Conservation (phyloP, 371 early-diverging fungal species). For the Coemansia sp. region DNA sequence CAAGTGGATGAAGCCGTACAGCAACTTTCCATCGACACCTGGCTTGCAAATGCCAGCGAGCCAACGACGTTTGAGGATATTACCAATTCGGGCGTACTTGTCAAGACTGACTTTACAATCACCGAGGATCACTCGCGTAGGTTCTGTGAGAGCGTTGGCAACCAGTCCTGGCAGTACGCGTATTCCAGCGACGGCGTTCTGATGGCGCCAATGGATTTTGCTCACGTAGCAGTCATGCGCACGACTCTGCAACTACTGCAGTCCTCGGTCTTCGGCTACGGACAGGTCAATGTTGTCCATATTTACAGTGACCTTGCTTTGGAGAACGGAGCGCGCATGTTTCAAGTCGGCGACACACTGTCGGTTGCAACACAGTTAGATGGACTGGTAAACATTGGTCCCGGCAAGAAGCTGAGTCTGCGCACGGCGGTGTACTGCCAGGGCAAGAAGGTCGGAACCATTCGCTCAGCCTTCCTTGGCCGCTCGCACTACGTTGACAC, state of each 20-base stretch:
- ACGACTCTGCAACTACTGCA: constrained; percentile 1
- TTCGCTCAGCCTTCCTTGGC: constrained; percentile 72
- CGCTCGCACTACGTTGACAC: constrained; percentile 60
- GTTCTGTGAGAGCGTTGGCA: constrained; percentile 85
- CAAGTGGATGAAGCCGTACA: constrained; percentile 86
- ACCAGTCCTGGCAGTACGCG: constrained; percentile 80
- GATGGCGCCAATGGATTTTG: constrained; percentile 88
- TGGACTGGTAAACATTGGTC: constrained; percentile 32
- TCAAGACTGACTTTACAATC: constrained; percentile 9
- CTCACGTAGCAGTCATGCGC: background rate
- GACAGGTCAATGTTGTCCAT: constrained; percentile 86
- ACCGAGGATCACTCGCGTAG: constrained; percentile 51
- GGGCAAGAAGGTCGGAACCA: constrained; percentile 23
- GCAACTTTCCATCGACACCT: constrained; percentile 78
- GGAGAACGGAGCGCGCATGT: constrained; percentile 65
- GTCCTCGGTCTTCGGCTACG: constrained; percentile 68
- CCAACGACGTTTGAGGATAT: background rate
- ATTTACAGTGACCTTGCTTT: constrained; percentile 84
- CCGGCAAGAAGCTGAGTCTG: constrained; percentile 86
- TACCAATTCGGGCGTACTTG: background rate
- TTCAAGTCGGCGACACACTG: constrained; percentile 78
- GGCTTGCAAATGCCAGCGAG: constrained; percentile 58
- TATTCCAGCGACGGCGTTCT: constrained; percentile 68
- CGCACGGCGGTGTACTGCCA: constrained; percentile 56
- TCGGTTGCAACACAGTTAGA: constrained; percentile 58